phyloP scores from a whole-genome alignment of 2,329 filamentous ascomycete genomes.

The Zymoseptoria crescenta region DNA sequence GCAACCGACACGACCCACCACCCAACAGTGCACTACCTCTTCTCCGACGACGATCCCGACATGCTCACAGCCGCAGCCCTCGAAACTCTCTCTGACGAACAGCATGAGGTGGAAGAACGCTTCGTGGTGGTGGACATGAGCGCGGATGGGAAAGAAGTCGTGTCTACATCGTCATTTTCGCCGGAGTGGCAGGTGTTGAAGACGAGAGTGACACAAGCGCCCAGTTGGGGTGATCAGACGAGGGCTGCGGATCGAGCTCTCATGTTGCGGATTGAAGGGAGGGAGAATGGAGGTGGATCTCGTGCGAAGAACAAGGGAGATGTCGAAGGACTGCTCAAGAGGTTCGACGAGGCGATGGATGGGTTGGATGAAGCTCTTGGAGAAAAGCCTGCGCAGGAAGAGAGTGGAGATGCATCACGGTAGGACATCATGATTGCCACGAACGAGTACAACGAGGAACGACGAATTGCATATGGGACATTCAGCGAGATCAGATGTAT shows the following conservation, averaged over 20 bases:
- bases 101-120: conserved; percentile 42
- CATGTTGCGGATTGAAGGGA: conserved; percentile 57
- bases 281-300: conserved; percentile 20
- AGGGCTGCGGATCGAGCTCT: conserved; percentile 36
- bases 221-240: conserved; percentile 51
- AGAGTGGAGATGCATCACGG: background rate
- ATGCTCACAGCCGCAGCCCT: conserved; percentile 60
- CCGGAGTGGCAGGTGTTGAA: conserved; percentile 62
- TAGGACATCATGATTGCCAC: background rate
- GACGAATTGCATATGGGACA: background rate
- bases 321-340: conserved; percentile 32
- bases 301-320: conserved; percentile 29
- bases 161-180: conserved; percentile 63
- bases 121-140: conserved; percentile 51
- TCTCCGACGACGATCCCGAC: conserved; percentile 82
- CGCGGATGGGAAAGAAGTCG: conserved; percentile 45
- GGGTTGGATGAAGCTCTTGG: conserved; percentile 30
- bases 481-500: background rate
- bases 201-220: conserved; percentile 49
- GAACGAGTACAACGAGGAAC: background rate
- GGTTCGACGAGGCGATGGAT: conserved; percentile 30
- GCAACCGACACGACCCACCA: conserved; percentile 69
- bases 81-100: conserved; percentile 41
- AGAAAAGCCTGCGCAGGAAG: background rate
- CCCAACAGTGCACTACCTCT: conserved; percentile 84